Evolutionary conservation across 2,329 filamentous ascomycete species (phyloP), one percentile per base, ranked within the genome.

Genomic region (Aspergillus fumigatiaffinis): DNA sequence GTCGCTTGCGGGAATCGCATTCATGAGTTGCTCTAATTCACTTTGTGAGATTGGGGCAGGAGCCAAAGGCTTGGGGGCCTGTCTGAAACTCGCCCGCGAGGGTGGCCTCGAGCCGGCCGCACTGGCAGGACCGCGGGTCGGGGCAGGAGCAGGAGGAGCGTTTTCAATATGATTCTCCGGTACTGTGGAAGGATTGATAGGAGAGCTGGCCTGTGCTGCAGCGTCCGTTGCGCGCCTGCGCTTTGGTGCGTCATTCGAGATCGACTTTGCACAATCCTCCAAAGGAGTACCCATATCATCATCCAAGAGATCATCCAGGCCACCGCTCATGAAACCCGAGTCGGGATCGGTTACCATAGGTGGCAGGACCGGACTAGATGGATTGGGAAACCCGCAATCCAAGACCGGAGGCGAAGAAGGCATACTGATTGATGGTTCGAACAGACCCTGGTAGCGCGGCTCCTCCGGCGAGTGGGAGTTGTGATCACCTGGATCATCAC

Each of bases 351-450:
- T 68, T 7, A 81, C 80, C 61, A 87, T 80, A 4, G 82, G 81
- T 53, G 87, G 85, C 51, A 92, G 80, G 47, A 86, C 82, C 2
- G 93, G 94, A 69, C 93, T 97, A 2, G 92, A 96, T 26, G 87
- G 85, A 28, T 85, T 84, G 4, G 88, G 87, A 26, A 80, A 79
- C 29, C 80, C 79, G 41, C 82, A 82, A 62, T 85, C 83, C 60
- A 92, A 86, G 1, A 95, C 81, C 1, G 94, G 94, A 14, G 93
- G 93, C 3, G 93, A 97, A 0, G 94, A 97, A 1, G 89, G 89
- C 65, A 97, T 91, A 54, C 91, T 90, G 51, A 86, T 86, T 3
- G 91, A 89, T 53, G 91, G 95, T 55, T 88, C 80, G 48, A 80
- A 79, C 8, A 79, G 74, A 57, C 77, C 78, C 55, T 76, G 77